Percentiles rank a stretch among this genome's conserved stretches.
phyloP scores from a whole-genome alignment of 306 rosid genomes.

The Comarum palustre region DNA sequence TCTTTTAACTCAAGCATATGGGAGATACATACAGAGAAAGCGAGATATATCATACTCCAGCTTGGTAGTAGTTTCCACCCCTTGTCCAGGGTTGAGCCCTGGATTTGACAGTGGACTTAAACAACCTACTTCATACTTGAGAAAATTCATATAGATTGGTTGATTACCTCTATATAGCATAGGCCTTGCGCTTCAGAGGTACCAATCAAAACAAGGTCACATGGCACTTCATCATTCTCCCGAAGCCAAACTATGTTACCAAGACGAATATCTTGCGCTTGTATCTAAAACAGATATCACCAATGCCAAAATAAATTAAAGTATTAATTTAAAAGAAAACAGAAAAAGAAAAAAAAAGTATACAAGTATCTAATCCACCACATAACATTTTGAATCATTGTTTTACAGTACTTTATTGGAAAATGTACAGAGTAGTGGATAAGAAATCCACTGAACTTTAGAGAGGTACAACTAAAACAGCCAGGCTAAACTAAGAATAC shows the following conservation, averaged over 20 bases:
- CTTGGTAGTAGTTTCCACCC: not conserved
- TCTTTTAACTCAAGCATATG: not conserved
- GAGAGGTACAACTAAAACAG: not conserved
- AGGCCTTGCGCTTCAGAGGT: slow-evolving; percentile 92
- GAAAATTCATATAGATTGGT: not conserved
- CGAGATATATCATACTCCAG: not conserved
- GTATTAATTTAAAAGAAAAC: not conserved
- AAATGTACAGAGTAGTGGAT: not conserved
- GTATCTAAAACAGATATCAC: slow-evolving; percentile 49
- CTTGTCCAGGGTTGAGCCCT: not conserved
- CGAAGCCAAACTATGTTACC: slow-evolving; percentile 92
- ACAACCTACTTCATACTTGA: not conserved
- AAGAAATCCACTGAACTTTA: not conserved
- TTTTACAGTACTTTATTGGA: not conserved
- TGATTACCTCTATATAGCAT: slow-evolving; percentile 86
- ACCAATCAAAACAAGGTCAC: slow-evolving; percentile 93
- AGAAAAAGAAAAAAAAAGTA: not conserved
- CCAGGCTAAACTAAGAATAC: not conserved
- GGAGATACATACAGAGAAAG: not conserved
- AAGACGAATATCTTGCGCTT: slow-evolving; percentile 87
- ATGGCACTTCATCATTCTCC: slow-evolving; percentile 98
- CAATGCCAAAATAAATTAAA: slow-evolving; percentile 20
- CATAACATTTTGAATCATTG: not conserved
- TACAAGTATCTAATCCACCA: slow-evolving; percentile 19
- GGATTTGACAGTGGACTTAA: not conserved